Base-by-base conservation (phyloP, 768 basidiomycete species). In the Collybia sp. region DNA sequence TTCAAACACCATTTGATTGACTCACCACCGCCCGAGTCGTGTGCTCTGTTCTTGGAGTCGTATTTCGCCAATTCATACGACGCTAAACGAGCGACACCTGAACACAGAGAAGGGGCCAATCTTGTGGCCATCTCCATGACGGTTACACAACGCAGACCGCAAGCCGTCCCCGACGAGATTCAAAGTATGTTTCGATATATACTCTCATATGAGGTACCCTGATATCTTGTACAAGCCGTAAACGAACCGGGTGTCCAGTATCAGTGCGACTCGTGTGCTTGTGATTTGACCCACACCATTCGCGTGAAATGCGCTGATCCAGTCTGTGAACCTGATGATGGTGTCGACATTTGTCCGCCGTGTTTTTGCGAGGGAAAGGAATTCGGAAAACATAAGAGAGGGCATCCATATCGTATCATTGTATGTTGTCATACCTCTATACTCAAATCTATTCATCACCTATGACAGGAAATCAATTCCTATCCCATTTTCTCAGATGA, bases 341-440 rank as follows among this genome's bases (percentile, higher is more conserved):
- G 93, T 13, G 85, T 96, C 46, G 95, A 99, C 63, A 76, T 99
- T 4, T 99, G 96, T 59, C 93, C 93, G 6, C 60, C 75, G 20
- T 98, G 96, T 66, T 97, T 97, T 68, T 91, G 89, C 61, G 76
- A 82, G 42, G 95, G 96, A 13, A 92, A 86, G 66, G 91, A 96
- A 60, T 88, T 93, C 47, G 81, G 74, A 33, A 80, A 77, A 47
- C 95, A 98, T 60, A 89, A 88, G 60, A 79, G 84, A 47, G 78
- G 80, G 42, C 95, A 99, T 66, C 67, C 85, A 37, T 99, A 99
- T 63, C 87, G 92, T 45, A 85, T 98, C 47, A 88, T 98, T 52
- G 93, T 95, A 64, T 52, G 77, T 63, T 19, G 12, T 43, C 41
- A 31, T 31, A 17, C 46, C 39, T 17, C 20, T n/a, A 33, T 44